Conservation (phyloP, 225 moss, liverwort and hornwort genomes). For the Bryum argenteum region DNA sequence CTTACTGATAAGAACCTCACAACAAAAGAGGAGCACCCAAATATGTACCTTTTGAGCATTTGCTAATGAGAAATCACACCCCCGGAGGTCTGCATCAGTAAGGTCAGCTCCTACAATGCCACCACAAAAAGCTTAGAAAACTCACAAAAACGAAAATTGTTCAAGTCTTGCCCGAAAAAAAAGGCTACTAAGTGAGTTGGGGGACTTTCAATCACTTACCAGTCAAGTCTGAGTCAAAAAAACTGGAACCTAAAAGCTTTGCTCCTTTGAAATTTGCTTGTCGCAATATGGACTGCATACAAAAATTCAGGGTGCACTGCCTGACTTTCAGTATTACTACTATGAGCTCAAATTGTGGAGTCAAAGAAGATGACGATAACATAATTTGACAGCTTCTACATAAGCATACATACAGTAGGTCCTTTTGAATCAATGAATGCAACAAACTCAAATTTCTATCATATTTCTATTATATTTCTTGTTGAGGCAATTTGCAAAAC, state of each 20-base stretch:
- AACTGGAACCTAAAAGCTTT: slow-evolving; percentile 81
- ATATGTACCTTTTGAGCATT: slow-evolving; percentile 63
- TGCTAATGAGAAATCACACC: slow-evolving; percentile 92
- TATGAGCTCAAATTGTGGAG: neutral
- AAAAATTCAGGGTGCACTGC: too few species aligned
- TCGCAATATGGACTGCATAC: slow-evolving; percentile 79
- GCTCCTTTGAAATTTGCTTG: slow-evolving; percentile 90
- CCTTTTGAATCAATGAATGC: too few species aligned
- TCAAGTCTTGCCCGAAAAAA: too few species aligned
- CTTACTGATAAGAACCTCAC: too few species aligned
- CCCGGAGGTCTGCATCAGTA: slow-evolving; percentile 86
- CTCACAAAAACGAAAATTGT: too few species aligned
- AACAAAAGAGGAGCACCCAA: neutral
- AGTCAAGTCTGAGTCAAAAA: slow-evolving; percentile 91
- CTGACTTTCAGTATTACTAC: neutral
- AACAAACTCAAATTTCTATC: too few species aligned
- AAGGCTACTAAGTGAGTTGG: neutral
- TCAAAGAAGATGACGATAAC: neutral
- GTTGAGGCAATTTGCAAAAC: too few species aligned
- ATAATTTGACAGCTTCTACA: too few species aligned
- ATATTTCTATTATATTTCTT: too few species aligned
- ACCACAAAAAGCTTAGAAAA: too few species aligned
- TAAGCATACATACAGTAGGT: too few species aligned
- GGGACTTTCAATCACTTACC: slow-evolving; percentile 43
- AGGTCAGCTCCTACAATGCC: slow-evolving; percentile 74